A percentile compares a stretch with the other conserved stretches of the same genome.
phyloP scores from a whole-genome alignment of 805 yeast genomes.

The Tetrapisispora arboricola region DNA sequence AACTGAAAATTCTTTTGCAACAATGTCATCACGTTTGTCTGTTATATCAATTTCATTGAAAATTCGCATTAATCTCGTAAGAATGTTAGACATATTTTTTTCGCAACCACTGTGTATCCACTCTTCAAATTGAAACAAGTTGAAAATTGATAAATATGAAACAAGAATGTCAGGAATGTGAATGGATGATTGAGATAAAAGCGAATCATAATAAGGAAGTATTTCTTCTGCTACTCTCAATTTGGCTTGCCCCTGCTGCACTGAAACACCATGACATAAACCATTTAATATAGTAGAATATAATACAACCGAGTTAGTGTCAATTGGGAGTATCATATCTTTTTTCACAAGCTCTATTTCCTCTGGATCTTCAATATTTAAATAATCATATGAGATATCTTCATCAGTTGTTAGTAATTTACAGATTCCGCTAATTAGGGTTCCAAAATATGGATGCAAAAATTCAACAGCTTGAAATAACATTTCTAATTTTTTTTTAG shows the following conservation, averaged over 20 bases:
- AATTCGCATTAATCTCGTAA: constrained; percentile 12
- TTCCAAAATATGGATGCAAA: constrained; percentile 20
- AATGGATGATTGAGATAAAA: constrained; percentile 17
- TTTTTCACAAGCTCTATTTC: constrained; percentile 6
- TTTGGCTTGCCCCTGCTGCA: constrained; percentile 15
- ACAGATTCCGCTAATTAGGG: constrained; percentile 17
- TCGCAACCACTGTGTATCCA: constrained; percentile 24
- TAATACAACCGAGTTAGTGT: constrained; percentile 13
- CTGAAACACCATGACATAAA: constrained; percentile 21
- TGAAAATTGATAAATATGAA: constrained; percentile 19
- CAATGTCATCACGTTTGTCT: constrained; percentile 5
- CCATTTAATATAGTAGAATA: constrained; percentile 24
- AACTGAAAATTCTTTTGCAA: constrained; percentile 11
- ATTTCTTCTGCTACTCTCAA: constrained; percentile 13
- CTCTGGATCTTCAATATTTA: constrained; percentile 4
- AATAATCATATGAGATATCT: constrained; percentile 8
- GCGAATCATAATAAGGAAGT: constrained; percentile 17
- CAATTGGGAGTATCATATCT: constrained; percentile 17
- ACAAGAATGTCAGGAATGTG: constrained; percentile 15
- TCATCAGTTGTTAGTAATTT: constrained; percentile 18
- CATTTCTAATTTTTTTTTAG: constrained; percentile 10
- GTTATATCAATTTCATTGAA: constrained; percentile 15
- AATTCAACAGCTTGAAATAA: constrained; percentile 28
- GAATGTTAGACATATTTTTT: constrained; percentile 12
- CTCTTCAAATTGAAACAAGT: constrained; percentile 21